Evolutionary conservation across 2,329 filamentous ascomycete genomes (phyloP).

Genomic region (Fusarium tricinctum): DNA sequence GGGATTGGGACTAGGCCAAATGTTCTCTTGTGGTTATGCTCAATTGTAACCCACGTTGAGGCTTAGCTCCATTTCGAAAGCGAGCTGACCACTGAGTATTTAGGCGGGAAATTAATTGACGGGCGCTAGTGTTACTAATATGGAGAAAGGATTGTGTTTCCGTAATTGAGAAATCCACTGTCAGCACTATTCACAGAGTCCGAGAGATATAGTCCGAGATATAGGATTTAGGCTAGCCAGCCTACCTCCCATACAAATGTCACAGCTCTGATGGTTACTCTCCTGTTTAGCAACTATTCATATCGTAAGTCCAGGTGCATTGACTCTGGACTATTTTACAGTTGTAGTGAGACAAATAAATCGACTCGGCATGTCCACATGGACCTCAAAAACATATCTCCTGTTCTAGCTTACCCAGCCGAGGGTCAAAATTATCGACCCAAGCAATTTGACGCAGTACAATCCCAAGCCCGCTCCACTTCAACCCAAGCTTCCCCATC

Average conservation of each 20-base stretch:
- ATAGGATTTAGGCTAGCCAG: constrained; percentile 11
- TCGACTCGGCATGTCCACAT: too few relatives aligned
- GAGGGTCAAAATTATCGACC: constrained; percentile 1
- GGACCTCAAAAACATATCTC: not conserved
- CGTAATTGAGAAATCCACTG: not conserved
- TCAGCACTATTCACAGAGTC: not conserved
- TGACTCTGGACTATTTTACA: not conserved
- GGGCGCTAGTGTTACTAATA: not conserved
- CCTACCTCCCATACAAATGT: not conserved
- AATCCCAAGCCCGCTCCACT: not conserved
- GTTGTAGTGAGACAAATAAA: not conserved
- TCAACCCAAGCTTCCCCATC: not conserved
- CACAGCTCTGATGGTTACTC: not conserved
- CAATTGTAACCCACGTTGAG: not conserved
- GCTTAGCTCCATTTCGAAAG: constrained; percentile 2
- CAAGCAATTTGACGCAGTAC: constrained; percentile 8
- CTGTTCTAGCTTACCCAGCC: not conserved
- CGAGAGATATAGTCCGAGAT: constrained; percentile 16
- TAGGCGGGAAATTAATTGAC: not conserved
- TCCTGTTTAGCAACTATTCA: not conserved
- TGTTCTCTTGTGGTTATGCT: too few relatives aligned
- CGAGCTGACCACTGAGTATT: constrained; percentile 8
- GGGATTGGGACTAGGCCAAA: not conserved
- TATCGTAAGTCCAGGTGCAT: not conserved
- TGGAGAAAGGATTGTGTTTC: not conserved